Evolutionary conservation across 2,329 filamentous ascomycete genomes (phyloP), one percentile per base, ranked within the genome.

Genomic region (Neocatenulostroma microsporum): DNA sequence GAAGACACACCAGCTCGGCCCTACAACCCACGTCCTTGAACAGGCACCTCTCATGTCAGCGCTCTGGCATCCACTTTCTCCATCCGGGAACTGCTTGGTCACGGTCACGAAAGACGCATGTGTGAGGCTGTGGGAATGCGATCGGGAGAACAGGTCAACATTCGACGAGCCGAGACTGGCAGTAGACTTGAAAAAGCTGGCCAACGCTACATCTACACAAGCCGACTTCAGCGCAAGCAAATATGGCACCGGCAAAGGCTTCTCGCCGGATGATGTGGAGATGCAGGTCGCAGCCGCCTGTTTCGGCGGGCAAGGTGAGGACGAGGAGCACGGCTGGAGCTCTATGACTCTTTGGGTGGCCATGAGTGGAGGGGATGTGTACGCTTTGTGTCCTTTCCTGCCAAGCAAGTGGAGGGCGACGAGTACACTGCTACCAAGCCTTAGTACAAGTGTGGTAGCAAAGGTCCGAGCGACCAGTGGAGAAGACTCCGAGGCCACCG

Each of bases 341-440:
- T 78, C 88, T 8, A 95, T 95, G 84, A 96, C 91, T 0, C 70
- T 98, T 9, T 98, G 89, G 85, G 68, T 96, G 34, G 87, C 88
- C n/a, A 98, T 95, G 83, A 78, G 78, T 24, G 83, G 86, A 41
- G 91, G 91, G 3, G 88, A 95, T 55, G 74, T 96, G 5, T 98
- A 98, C 55, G 88, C 89, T 2, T 68, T 98, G 7, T 95, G 88
- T 56, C 91, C 91, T 2, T 70, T 98, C 26, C 68, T 98, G 21
- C 91, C 91, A 1, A 78, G 79, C 34, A 85, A 82, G 51, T 96
- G 89, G 87, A 78, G 84, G 17, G 79, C 62, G 51, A 46, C 62
- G n/a, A 73, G 80, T 2, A 82, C 82, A 0, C 69, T 91, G 21
- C 77, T 94, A 11, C 83, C 87, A 2, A 87, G 86, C 0, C 70